Percentiles rank a stretch among this genome's conserved stretches.
Evolutionary conservation across 2,329 filamentous ascomycete species (phyloP).

Genomic region (Alternaria ethzedia): DNA sequence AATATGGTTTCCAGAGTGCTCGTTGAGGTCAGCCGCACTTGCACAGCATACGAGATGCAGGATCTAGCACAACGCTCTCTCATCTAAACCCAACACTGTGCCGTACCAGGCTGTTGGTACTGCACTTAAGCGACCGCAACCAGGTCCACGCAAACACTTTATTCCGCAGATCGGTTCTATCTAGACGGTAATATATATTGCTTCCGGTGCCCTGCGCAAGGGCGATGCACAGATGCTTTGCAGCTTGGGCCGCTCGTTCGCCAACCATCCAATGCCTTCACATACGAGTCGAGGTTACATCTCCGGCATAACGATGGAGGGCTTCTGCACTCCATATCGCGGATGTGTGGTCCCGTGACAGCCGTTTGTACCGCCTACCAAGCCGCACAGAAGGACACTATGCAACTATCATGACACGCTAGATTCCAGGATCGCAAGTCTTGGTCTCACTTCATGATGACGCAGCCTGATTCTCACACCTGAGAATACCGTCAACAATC

Average conservation of each 20-base stretch:
- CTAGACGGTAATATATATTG: constrained; percentile 12
- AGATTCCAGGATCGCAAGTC: neutral
- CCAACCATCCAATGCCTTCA: constrained; percentile 4
- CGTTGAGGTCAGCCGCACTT: constrained; percentile 16
- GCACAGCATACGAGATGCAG: constrained; percentile 14
- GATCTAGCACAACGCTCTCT: constrained; percentile 24
- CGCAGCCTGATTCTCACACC: constrained; percentile 3
- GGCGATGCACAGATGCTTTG: constrained; percentile 16
- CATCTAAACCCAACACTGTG: constrained; percentile 22
- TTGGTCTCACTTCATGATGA: constrained; percentile 2
- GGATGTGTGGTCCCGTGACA: neutral
- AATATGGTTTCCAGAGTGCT: constrained; percentile 11
- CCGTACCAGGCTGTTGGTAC: constrained; percentile 32
- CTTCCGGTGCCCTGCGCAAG: constrained; percentile 13
- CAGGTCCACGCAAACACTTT: constrained; percentile 21
- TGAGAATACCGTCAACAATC: neutral
- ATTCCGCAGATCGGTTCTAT: constrained; percentile 25
- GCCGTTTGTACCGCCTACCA: constrained; percentile 3
- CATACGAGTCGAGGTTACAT: constrained; percentile 1
- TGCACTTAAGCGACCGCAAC: constrained; percentile 12
- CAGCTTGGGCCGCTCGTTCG: constrained; percentile 21
- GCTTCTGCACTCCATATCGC: neutral
- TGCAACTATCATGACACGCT: neutral
- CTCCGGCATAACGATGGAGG: neutral
- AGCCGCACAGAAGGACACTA: neutral